Evolutionary conservation across 805 yeast genomes (phyloP).

Genomic region (Cyberlindnera samutprakarnensis): DNA sequence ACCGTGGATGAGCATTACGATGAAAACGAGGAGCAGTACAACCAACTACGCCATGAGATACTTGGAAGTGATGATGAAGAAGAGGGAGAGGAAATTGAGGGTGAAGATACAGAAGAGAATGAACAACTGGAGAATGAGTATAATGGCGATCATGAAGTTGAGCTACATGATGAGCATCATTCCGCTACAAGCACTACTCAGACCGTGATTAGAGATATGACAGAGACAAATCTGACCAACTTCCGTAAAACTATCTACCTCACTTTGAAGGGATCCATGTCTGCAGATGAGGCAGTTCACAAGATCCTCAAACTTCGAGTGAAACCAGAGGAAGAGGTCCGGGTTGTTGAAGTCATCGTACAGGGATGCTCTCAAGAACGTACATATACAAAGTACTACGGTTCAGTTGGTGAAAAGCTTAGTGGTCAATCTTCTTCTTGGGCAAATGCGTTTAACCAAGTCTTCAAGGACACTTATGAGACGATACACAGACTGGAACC

Average conservation of each 20-base stretch:
- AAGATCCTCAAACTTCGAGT: constrained; percentile 54
- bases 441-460: constrained; percentile 43
- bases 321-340: constrained; percentile 35
- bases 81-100: constrained; percentile 20
- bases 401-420: constrained; percentile 64
- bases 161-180: constrained; percentile 27
- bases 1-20: constrained; percentile 43
- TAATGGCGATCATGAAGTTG: not conserved
- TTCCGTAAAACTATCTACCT: constrained; percentile 74
- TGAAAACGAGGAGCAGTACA: constrained; percentile 41
- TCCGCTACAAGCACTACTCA: constrained; percentile 18
- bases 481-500: constrained; percentile 63
- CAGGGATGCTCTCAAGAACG: constrained; percentile 82
- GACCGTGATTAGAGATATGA: constrained; percentile 43
- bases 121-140: constrained; percentile 1
- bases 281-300: constrained; percentile 90
- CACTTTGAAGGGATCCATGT: constrained; percentile 82
- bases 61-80: constrained; percentile 38
- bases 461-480: constrained; percentile 50
- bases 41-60: constrained; percentile 21
- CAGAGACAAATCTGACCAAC: constrained; percentile 54
- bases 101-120: constrained; percentile 19
- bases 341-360: constrained; percentile 64
- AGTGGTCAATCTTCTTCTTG: constrained; percentile 45
- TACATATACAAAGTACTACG: constrained; percentile 80